A percentile compares a stretch with the other conserved stretches of the same genome.
phyloP scores from a whole-genome alignment of 1,139 yeast species.

The Suhomyces taliae region DNA sequence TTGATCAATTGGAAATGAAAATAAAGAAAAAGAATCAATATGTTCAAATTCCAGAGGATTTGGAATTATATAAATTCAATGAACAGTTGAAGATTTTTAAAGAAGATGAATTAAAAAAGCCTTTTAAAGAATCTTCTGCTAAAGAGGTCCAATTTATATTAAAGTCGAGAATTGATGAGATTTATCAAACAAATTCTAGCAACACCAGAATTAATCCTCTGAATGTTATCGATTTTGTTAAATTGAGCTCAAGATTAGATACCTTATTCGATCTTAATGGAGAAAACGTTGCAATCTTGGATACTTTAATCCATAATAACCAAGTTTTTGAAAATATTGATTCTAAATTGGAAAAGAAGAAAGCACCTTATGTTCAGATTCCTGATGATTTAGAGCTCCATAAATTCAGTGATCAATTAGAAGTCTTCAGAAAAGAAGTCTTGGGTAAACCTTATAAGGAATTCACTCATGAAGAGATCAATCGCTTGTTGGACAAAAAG shows the following conservation, averaged over 20 bases:
- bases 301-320: constrained; percentile 19
- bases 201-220: constrained; percentile 9
- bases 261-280: constrained; percentile 21
- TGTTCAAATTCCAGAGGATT: constrained; percentile 25
- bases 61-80: constrained; percentile 19
- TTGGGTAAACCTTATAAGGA: constrained; percentile 12
- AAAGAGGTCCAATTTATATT: constrained; percentile 19
- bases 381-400: constrained; percentile 26
- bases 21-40: constrained; percentile 5
- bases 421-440: constrained; percentile 12
- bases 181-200: constrained; percentile 6
- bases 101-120: constrained; percentile 13
- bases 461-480: constrained; percentile 13
- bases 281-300: constrained; percentile 20
- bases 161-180: constrained; percentile 23
- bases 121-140: constrained; percentile 11
- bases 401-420: constrained; percentile 17
- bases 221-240: constrained; percentile 13
- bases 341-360: neutral
- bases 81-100: constrained; percentile 16
- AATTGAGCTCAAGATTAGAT: constrained; percentile 17
- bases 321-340: constrained; percentile 11
- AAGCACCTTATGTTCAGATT: constrained; percentile 18
- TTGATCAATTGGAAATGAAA: neutral
- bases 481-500: constrained; percentile 18